phyloP scores from a whole-genome alignment of 2,329 filamentous ascomycete genomes.

The Apiospora rasikravindrae region DNA sequence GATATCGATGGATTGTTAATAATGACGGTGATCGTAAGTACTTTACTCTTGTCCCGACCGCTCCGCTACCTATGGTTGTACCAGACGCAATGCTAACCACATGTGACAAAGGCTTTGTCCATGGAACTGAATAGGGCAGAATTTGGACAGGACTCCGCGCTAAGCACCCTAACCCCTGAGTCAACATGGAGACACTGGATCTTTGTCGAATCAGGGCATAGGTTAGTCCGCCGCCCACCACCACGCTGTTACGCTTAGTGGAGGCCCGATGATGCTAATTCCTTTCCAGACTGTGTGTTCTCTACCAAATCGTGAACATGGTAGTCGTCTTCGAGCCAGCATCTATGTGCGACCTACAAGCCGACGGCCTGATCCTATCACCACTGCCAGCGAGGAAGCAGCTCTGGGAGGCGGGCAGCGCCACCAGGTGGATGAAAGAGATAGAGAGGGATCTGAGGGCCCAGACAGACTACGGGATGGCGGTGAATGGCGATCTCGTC shows the following conservation, averaged over 20 bases:
- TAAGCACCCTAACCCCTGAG: slow-evolving; percentile 25
- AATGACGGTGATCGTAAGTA: slow-evolving; percentile 41
- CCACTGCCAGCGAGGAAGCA: slow-evolving; percentile 48
- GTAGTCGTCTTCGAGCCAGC: slow-evolving; percentile 49
- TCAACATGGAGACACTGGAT: slow-evolving; percentile 47
- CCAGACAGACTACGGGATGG: slow-evolving; percentile 37
- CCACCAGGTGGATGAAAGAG: slow-evolving; percentile 42
- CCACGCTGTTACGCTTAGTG: neutral
- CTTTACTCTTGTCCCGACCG: neutral
- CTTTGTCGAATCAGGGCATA: slow-evolving; percentile 45
- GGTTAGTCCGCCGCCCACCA: slow-evolving; percentile 32
- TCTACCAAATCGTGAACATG: slow-evolving; percentile 48
- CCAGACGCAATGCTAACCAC: neutral
- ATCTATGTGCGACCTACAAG: slow-evolving; percentile 40
- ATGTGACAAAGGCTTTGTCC: slow-evolving; percentile 16
- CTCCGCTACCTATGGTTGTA: neutral
- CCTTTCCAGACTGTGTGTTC: slow-evolving; percentile 41
- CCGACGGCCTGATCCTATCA: slow-evolving; percentile 43
- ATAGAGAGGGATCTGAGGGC: slow-evolving; percentile 30
- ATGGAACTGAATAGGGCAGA: neutral
- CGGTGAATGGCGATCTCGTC: slow-evolving; percentile 40
- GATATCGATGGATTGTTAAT: slow-evolving; percentile 46
- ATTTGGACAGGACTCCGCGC: neutral
- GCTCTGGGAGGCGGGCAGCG: slow-evolving; percentile 49
- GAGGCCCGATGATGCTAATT: neutral